A percentile compares a stretch with the other conserved stretches of the same genome.
Conservation (phyloP, 371 early-diverging fungal genomes). For the Mortierella sp. region DNA sequence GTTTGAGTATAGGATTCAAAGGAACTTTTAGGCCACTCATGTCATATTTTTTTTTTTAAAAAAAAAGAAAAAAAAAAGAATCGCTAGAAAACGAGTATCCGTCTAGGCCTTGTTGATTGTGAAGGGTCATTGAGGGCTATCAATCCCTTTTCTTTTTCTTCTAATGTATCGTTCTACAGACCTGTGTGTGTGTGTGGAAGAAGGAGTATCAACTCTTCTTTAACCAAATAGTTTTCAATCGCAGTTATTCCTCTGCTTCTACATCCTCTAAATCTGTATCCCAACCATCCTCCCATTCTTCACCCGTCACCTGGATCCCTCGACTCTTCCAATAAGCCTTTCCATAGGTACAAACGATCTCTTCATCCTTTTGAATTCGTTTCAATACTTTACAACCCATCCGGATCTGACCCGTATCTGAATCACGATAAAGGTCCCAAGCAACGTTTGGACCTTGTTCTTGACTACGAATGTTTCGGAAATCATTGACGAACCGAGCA, state of each 20-base stretch:
- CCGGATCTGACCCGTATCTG: conserved; percentile 35
- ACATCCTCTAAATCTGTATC: conserved; percentile 47
- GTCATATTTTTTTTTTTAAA: too few relatives aligned
- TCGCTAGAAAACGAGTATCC: too few relatives aligned
- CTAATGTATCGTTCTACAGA: too few relatives aligned
- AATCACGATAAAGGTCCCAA: conserved; percentile 46
- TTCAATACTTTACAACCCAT: conserved; percentile 53
- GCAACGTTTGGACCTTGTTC: conserved; percentile 43
- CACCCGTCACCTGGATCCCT: conserved; percentile 16
- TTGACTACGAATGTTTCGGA: conserved; percentile 34
- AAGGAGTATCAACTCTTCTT: too few relatives aligned
- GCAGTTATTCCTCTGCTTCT: too few relatives aligned
- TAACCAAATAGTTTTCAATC: too few relatives aligned
- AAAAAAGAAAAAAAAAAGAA: too few relatives aligned
- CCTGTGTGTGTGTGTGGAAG: too few relatives aligned
- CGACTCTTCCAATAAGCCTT: conserved; percentile 49
- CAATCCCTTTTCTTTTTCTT: too few relatives aligned
- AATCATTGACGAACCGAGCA: conserved; percentile 49
- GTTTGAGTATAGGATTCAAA: conserved; percentile 14
- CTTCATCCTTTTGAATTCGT: conserved; percentile 28
- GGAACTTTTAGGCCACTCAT: too few relatives aligned
- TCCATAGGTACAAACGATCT: conserved; percentile 50
- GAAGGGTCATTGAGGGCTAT: too few relatives aligned
- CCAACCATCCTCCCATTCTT: conserved; percentile 51
- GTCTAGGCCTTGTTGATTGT: too few relatives aligned